A percentile compares a stretch with the other conserved stretches of the same genome.
Conservation (phyloP, 2,329 filamentous ascomycete genomes). For the Cadophora sp. region DNA sequence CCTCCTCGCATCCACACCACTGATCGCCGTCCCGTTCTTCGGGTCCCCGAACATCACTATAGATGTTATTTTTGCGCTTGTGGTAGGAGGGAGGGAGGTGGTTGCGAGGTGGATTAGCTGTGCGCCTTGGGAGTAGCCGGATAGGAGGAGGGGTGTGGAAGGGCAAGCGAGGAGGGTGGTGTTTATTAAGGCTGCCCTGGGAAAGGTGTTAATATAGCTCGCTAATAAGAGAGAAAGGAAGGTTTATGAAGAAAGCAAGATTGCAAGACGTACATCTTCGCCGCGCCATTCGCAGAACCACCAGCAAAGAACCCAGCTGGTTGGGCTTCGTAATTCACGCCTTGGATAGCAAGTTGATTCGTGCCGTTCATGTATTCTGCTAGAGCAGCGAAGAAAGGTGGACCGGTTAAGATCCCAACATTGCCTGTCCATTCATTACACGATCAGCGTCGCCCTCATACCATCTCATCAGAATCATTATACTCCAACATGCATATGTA, state of each 20-base stretch:
- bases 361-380: slow-evolving; percentile 49
- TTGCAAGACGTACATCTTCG: slow-evolving; percentile 47
- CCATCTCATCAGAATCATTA: neutral
- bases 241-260: neutral
- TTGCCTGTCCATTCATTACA: slow-evolving; percentile 32
- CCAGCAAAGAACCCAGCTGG: slow-evolving; percentile 53
- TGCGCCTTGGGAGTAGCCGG: slow-evolving; percentile 42
- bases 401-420: slow-evolving; percentile 40
- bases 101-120: slow-evolving; percentile 40
- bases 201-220: neutral
- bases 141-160: slow-evolving; percentile 35
- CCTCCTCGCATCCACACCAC: slow-evolving; percentile 32
- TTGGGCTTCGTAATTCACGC: slow-evolving; percentile 59
- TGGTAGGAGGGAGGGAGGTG: slow-evolving; percentile 27
- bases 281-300: slow-evolving; percentile 53
- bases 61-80: slow-evolving; percentile 33
- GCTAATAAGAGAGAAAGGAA: neutral
- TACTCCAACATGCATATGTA: too few species aligned
- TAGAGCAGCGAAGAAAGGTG: slow-evolving; percentile 40
- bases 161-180: slow-evolving; percentile 36
- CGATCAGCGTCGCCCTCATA: neutral
- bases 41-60: slow-evolving; percentile 42
- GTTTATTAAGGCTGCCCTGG: slow-evolving; percentile 36
- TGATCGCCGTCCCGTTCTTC: slow-evolving; percentile 38
- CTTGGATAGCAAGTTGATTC: slow-evolving; percentile 57